Conservation (phyloP, 2,329 filamentous ascomycete genomes). For the Monosporascus sp. region DNA sequence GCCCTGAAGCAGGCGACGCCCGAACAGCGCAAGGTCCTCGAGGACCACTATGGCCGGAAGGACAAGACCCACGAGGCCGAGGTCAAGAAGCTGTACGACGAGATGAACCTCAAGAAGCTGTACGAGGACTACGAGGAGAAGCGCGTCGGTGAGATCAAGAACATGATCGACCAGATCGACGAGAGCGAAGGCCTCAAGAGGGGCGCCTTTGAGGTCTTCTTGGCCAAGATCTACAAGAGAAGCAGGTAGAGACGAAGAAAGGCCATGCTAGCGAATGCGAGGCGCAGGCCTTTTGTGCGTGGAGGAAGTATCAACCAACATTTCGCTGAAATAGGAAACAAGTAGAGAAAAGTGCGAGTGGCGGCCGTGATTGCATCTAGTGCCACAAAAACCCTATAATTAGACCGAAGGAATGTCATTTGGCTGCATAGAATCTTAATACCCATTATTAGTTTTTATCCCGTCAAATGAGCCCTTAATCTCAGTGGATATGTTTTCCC, state of each 20-base stretch:
- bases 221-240: slow-evolving; percentile 97
- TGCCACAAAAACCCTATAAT: too few species aligned
- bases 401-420: too few species aligned
- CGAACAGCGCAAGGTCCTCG: slow-evolving; percentile 81
- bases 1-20: slow-evolving; percentile 74
- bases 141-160: slow-evolving; percentile 69
- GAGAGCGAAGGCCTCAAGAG: slow-evolving; percentile 87
- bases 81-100: slow-evolving; percentile 84
- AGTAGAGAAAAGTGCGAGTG: too few species aligned
- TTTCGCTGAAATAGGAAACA: too few species aligned
- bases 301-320: too few species aligned
- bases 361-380: too few species aligned
- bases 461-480: too few species aligned
- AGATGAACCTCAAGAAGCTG: slow-evolving; percentile 74
- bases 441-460: too few species aligned
- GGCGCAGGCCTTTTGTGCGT: too few species aligned
- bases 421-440: too few species aligned
- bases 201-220: slow-evolving; percentile 80
- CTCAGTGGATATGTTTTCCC: too few species aligned
- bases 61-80: slow-evolving; percentile 74
- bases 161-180: slow-evolving; percentile 73
- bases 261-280: not conserved
- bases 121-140: slow-evolving; percentile 91
- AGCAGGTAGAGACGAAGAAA: slow-evolving; percentile 62
- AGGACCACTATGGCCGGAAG: slow-evolving; percentile 93